Percentiles rank a stretch among this genome's conserved stretches.
phyloP scores from a whole-genome alignment of 768 basidiomycete genomes.

The Macrocybe gigantea region DNA sequence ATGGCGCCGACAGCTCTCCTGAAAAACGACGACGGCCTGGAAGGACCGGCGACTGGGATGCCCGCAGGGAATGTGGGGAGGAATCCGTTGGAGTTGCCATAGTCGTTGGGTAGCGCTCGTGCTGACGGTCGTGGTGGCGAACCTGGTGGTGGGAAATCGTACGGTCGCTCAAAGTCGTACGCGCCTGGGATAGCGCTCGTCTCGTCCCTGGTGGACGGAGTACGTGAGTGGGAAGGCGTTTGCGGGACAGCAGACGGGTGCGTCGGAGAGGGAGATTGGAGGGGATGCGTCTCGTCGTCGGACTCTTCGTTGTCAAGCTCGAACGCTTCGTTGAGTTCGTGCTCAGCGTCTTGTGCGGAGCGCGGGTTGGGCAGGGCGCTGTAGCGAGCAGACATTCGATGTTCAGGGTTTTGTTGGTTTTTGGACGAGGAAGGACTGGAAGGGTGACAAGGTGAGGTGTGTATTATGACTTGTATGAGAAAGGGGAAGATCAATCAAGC shows the following conservation, averaged over 20 bases:
- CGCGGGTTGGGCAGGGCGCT: conserved; percentile 3
- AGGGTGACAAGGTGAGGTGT: too few species aligned
- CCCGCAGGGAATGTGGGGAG: conserved; percentile 46
- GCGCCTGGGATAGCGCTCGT: conserved; percentile 32
- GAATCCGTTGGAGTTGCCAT: conserved; percentile 68
- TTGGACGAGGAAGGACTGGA: too few species aligned
- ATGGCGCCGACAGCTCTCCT: conserved; percentile 54
- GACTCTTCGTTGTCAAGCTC: conserved; percentile 17
- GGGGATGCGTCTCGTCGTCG: conserved; percentile 8
- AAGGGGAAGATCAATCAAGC: too few species aligned
- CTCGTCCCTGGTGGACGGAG: conserved; percentile 7
- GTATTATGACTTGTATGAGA: too few species aligned
- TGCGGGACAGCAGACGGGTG: neutral
- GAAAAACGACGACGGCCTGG: conserved; percentile 42
- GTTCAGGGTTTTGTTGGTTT: too few species aligned
- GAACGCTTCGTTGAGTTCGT: conserved; percentile 10
- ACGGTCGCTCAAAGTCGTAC: conserved; percentile 81
- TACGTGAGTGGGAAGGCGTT: conserved; percentile 9
- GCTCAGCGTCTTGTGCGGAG: conserved; percentile 1
- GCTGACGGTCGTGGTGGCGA: conserved; percentile 63
- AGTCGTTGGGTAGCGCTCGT: conserved; percentile 56
- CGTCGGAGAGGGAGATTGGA: neutral
- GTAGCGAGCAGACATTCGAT: conserved; percentile 3
- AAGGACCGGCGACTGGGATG: conserved; percentile 12
- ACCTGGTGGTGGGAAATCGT: conserved; percentile 73